phyloP scores from a whole-genome alignment of 371 early-diverging fungal species.

The Mortierella sp. region DNA sequence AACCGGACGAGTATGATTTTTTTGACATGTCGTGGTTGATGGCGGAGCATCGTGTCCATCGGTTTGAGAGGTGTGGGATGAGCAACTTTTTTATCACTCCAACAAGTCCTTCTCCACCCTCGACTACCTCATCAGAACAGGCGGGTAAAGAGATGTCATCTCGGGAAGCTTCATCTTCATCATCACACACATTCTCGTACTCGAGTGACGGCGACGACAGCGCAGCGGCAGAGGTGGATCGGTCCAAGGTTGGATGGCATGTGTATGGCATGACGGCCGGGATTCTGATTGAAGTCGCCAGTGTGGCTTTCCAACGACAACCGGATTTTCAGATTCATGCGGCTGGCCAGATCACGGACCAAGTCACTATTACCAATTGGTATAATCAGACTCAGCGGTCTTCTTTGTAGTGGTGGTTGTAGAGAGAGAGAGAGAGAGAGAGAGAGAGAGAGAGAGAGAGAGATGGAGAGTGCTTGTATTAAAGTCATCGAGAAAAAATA shows the following conservation, averaged over 20 bases:
- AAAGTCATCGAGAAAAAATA: not conserved
- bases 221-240: conserved; percentile 3
- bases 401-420: not conserved
- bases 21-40: conserved; percentile 39
- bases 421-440: too few species aligned
- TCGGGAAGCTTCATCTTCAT: not conserved
- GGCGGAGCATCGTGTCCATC: conserved; percentile 26
- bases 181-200: not conserved
- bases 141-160: not conserved
- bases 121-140: not conserved
- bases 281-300: conserved; percentile 37
- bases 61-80: conserved; percentile 36
- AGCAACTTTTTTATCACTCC: conserved; percentile 20
- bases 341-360: conserved; percentile 22
- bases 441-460: too few species aligned
- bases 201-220: not conserved
- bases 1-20: conserved; percentile 16
- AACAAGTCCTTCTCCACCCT: not conserved
- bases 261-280: conserved; percentile 49
- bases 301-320: conserved; percentile 30
- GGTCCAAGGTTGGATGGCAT: conserved; percentile 29
- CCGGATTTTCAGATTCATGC: conserved; percentile 36
- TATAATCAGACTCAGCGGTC: conserved; percentile 22
- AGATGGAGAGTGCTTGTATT: too few species aligned
- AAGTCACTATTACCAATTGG: conserved; percentile 18